These are phyloP conservation scores for Daphne laureola DNA, from an alignment of 441 rosid genomes.

Conservation along the genomic window DNA sequence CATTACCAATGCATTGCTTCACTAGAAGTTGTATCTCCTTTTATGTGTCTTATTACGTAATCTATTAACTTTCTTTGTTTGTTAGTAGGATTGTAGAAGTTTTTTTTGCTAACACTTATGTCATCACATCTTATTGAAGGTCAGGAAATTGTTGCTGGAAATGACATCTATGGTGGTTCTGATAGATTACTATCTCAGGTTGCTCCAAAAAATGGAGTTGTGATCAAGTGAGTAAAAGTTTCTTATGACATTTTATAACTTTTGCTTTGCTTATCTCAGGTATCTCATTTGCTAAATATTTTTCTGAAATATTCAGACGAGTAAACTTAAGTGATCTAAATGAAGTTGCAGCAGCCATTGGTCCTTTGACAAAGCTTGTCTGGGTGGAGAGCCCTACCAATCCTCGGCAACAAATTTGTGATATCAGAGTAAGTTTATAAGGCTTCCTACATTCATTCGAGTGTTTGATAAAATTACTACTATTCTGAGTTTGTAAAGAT, in stretches of 20 bases:
- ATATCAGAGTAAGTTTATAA: conserved; percentile 51
- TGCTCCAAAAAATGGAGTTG: conserved; percentile 64
- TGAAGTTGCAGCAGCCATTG: conserved; percentile 75
- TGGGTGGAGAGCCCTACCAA: conserved; percentile 97
- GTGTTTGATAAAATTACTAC: not conserved
- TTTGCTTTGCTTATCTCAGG: too few species aligned
- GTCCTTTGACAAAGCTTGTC: conserved; percentile 80
- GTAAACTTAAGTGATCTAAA: conserved; percentile 60
- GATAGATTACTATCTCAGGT: conserved; percentile 82
- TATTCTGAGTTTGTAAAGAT: not conserved
- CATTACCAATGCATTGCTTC: too few species aligned
- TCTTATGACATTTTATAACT: not conserved
- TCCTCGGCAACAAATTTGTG: conserved; percentile 82
- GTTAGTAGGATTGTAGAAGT: conserved; percentile 5
- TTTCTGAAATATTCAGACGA: conserved; percentile 41
- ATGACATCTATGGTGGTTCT: conserved; percentile 91
- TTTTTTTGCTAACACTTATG: not conserved
- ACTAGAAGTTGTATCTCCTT: too few species aligned
- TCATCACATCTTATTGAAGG: conserved; percentile 30
- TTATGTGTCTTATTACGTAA: too few species aligned
- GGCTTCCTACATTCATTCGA: conserved; percentile 5
- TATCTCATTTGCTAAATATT: too few species aligned
- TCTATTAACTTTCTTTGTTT: too few species aligned
- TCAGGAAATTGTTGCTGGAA: conserved; percentile 86
- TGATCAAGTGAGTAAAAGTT: conserved; percentile 58